These are phyloP conservation scores for Fusarium tupiense DNA, from an alignment of 2,329 filamentous ascomycete species.

Conservation along the genomic window DNA sequence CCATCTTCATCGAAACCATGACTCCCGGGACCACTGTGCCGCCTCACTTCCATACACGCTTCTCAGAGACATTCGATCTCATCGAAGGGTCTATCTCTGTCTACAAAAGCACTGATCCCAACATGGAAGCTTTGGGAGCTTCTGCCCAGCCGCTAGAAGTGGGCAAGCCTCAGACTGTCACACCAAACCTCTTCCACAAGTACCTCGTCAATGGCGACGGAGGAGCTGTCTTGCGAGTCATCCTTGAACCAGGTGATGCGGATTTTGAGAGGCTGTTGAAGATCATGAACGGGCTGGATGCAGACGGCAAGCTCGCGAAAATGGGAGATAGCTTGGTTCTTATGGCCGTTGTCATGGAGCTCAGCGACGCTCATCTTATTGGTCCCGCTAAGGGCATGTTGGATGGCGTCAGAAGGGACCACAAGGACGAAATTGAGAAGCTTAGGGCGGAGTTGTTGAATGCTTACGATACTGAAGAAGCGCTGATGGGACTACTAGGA, in stretches of 20 bases:
- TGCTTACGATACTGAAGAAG: not conserved
- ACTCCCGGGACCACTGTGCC: not conserved
- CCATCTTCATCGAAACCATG: conserved; percentile 4
- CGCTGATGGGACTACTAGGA: too few relatives aligned
- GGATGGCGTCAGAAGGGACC: not conserved
- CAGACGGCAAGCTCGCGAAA: not conserved
- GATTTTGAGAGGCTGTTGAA: not conserved
- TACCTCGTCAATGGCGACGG: not conserved
- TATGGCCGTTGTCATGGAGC: conserved; percentile 1
- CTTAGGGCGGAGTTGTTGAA: not conserved
- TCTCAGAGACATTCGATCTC: not conserved
- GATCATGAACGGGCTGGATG: not conserved
- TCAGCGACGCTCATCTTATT: not conserved
- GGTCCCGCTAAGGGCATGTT: not conserved
- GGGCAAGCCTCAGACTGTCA: not conserved
- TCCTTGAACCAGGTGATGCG: not conserved
- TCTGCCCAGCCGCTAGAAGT: not conserved
- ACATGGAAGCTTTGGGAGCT: not conserved
- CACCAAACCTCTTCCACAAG: not conserved
- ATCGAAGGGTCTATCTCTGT: not conserved
- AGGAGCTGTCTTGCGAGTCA: not conserved
- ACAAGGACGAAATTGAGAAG: not conserved
- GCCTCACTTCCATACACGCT: not conserved
- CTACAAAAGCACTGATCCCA: not conserved
- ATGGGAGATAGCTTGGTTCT: conserved; percentile 8